Evolutionary conservation across 805 yeast species (phyloP).

Genomic region (Metschnikowia santaceciliae): DNA sequence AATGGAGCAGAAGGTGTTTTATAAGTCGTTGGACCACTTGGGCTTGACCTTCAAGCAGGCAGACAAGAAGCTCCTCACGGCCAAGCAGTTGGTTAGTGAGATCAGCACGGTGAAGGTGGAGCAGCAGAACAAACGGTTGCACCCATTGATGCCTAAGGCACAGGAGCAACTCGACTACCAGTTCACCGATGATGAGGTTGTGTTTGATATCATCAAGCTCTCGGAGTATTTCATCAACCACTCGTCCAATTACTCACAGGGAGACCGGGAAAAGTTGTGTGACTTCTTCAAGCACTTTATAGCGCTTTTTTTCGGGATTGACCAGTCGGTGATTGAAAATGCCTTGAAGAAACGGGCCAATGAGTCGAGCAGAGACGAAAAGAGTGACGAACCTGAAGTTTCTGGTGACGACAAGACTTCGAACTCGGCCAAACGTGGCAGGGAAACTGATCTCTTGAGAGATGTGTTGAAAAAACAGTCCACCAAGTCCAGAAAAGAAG

Average conservation of each 20-base stretch:
- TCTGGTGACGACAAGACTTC: conserved; percentile 13
- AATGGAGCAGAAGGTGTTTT: conserved; percentile 91
- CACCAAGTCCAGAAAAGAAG: conserved; percentile 30
- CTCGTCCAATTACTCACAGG: conserved; percentile 69
- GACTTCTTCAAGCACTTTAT: conserved; percentile 69
- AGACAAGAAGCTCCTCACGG: conserved; percentile 86
- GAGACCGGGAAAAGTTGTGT: conserved; percentile 74
- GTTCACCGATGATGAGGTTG: conserved; percentile 61
- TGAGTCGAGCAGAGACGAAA: conserved; percentile 17
- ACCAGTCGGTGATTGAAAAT: conserved; percentile 45
- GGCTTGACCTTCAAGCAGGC: conserved; percentile 96
- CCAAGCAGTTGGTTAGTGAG: conserved; percentile 86
- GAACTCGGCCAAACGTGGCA: conserved; percentile 36
- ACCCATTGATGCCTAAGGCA: conserved; percentile 85
- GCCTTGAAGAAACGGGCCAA: conserved; percentile 24
- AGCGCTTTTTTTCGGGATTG: conserved; percentile 64
- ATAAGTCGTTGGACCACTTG: conserved; percentile 89
- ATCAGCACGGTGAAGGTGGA: conserved; percentile 90
- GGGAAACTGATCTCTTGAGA: conserved; percentile 53
- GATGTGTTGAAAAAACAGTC: conserved; percentile 59
- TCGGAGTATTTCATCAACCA: conserved; percentile 63
- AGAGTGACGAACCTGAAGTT: conserved; percentile 16
- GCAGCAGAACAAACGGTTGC: conserved; percentile 79
- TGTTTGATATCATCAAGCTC: conserved; percentile 70
- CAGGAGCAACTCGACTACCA: conserved; percentile 63